phyloP scores from a whole-genome alignment of 352 stramenopile genomes.

The Pythium oligandrum region DNA sequence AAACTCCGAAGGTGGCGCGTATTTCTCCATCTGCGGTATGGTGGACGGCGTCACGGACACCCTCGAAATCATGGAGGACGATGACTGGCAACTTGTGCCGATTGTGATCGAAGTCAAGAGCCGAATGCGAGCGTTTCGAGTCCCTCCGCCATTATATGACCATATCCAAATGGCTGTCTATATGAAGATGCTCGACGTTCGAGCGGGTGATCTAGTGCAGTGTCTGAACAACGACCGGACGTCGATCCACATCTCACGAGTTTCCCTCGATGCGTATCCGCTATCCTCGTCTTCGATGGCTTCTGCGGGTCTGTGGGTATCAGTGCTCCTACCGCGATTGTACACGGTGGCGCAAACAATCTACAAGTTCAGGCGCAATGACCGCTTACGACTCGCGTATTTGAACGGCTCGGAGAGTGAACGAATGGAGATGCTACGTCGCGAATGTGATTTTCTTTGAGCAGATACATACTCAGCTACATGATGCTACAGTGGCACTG shows the following conservation, averaged over 20 bases:
- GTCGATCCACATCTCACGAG: constrained; percentile 46
- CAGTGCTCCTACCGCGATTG: constrained; percentile 57
- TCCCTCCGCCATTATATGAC: constrained; percentile 61
- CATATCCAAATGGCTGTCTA: constrained; percentile 79
- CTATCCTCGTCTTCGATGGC: constrained; percentile 11
- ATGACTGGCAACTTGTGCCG: constrained; percentile 56
- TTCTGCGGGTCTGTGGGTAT: constrained; percentile 39
- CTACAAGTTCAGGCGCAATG: constrained; percentile 40
- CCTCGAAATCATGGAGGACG: constrained; percentile 34
- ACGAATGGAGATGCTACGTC: constrained; percentile 37
- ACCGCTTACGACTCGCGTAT: constrained; percentile 51
- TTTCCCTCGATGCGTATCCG: constrained; percentile 39
- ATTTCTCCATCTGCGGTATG: constrained; percentile 79
- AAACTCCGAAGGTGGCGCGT: constrained; percentile 3
- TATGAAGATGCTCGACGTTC: constrained; percentile 71
- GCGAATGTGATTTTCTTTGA: constrained; percentile 55
- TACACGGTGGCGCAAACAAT: constrained; percentile 47
- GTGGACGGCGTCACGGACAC: constrained; percentile 69
- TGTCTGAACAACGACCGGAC: constrained; percentile 46
- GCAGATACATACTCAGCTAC: constrained; percentile 19
- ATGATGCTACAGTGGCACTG: constrained; percentile 21
- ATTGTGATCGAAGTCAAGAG: constrained; percentile 81
- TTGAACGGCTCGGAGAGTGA: constrained; percentile 48
- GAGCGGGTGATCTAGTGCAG: constrained; percentile 64
- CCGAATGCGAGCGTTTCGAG: constrained; percentile 51